phyloP scores from a whole-genome alignment of 2,329 filamentous ascomycete species.

The Uncinocarpus reesii region DNA sequence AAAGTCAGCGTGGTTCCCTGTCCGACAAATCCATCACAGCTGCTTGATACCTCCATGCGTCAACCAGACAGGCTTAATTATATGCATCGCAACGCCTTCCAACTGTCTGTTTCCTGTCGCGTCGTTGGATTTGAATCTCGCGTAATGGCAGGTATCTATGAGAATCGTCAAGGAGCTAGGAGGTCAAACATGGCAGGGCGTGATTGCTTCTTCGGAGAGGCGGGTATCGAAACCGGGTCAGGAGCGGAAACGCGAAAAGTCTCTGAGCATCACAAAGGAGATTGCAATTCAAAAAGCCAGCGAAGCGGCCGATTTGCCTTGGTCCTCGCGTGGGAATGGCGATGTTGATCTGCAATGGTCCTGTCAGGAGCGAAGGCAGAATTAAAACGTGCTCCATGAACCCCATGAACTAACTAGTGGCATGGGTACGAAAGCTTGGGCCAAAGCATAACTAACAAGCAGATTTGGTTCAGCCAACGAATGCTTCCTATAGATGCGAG shows the following conservation, averaged over 20 bases:
- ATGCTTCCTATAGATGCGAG: too few species aligned
- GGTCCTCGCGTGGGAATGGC: background rate
- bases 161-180: background rate
- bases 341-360: background rate
- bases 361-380: background rate
- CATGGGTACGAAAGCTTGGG: slow-evolving; percentile 1
- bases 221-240: too few species aligned
- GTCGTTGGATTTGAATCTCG: background rate
- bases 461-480: background rate
- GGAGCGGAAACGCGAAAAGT: too few species aligned
- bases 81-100: slow-evolving; percentile 49
- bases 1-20: background rate
- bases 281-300: background rate
- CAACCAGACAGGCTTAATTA: slow-evolving; percentile 93
- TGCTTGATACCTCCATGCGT: slow-evolving; percentile 67
- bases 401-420: background rate
- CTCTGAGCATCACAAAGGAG: background rate
- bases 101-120: background rate
- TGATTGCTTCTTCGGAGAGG: background rate
- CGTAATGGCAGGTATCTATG: background rate
- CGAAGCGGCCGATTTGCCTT: background rate
- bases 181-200: background rate
- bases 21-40: too few species aligned
- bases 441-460: background rate
- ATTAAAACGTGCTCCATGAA: background rate